These are phyloP conservation scores for Cyberlindnera mycetangii DNA, from an alignment of 805 yeast species.

Conservation along the genomic window DNA sequence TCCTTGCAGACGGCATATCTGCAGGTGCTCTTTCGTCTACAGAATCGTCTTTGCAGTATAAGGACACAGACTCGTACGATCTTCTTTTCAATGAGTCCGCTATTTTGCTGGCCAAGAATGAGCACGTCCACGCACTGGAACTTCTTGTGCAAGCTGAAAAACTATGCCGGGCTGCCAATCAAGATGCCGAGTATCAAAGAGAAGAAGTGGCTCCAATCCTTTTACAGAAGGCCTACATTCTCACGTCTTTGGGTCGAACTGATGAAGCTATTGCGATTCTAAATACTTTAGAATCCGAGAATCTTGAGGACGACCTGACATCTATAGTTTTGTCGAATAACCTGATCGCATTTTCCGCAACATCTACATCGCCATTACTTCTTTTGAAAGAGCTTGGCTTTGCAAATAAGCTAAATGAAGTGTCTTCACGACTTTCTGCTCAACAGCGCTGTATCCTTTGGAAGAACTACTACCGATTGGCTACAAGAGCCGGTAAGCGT, in stretches of 20 bases:
- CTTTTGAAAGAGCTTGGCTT: slow-evolving; percentile 33
- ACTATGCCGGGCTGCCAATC: slow-evolving; percentile 38
- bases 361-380: slow-evolving; percentile 19
- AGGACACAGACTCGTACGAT: slow-evolving; percentile 48
- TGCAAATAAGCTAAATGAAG: slow-evolving; percentile 22
- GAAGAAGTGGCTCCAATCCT: slow-evolving; percentile 59
- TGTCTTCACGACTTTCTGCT: slow-evolving; percentile 24
- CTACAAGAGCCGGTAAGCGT: slow-evolving; percentile 19
- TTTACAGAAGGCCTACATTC: slow-evolving; percentile 56
- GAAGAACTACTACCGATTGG: slow-evolving; percentile 24
- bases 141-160: slow-evolving; percentile 44
- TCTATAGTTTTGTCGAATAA: slow-evolving; percentile 33
- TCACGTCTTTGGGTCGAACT: slow-evolving; percentile 39
- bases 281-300: slow-evolving; percentile 26
- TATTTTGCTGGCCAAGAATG: slow-evolving; percentile 44
- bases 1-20: slow-evolving; percentile 45
- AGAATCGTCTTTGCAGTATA: slow-evolving; percentile 13
- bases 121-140: slow-evolving; percentile 38
- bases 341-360: slow-evolving; percentile 18
- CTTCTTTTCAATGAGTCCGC: slow-evolving; percentile 62
- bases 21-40: slow-evolving; percentile 17
- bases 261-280: slow-evolving; percentile 38
- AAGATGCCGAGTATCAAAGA: slow-evolving; percentile 36
- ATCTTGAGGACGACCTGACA: slow-evolving; percentile 28
- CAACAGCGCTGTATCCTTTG: slow-evolving; percentile 19